These are phyloP conservation scores for Penicillium pulvis DNA, from an alignment of 495 filamentous ascomycete species.

Conservation along the genomic window DNA sequence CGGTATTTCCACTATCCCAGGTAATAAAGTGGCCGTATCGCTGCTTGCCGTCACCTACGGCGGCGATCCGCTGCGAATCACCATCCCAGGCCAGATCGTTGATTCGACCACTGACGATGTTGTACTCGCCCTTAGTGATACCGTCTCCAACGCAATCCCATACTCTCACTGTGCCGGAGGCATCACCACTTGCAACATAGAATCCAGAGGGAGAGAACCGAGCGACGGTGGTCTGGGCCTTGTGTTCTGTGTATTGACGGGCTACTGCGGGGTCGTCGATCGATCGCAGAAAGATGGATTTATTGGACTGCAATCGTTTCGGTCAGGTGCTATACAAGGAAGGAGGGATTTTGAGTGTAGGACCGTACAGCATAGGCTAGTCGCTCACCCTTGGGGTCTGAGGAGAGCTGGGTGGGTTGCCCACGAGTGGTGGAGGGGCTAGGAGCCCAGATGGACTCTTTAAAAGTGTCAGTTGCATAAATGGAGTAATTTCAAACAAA, in stretches of 20 bases:
- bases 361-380: slow-evolving; percentile 85
- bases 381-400: slow-evolving; percentile 87
- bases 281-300: slow-evolving; percentile 91
- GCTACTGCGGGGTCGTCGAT: slow-evolving; percentile 83
- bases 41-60: slow-evolving; percentile 93
- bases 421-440: slow-evolving; percentile 82
- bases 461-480: background rate
- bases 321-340: slow-evolving; percentile 13
- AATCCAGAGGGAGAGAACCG: slow-evolving; percentile 94
- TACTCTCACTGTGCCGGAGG: slow-evolving; percentile 77
- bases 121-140: slow-evolving; percentile 77
- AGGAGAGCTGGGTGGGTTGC: slow-evolving; percentile 85
- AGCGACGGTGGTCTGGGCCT: slow-evolving; percentile 82
- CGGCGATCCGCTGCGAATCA: slow-evolving; percentile 93
- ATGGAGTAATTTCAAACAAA: background rate
- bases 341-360: background rate
- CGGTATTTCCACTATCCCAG: slow-evolving; percentile 92
- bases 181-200: slow-evolving; percentile 93
- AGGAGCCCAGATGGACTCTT: slow-evolving; percentile 74
- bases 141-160: slow-evolving; percentile 74
- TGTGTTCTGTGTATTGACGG: slow-evolving; percentile 91
- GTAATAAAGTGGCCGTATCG: slow-evolving; percentile 93
- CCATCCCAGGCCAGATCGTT: slow-evolving; percentile 98
- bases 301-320: slow-evolving; percentile 68
- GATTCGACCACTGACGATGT: slow-evolving; percentile 91